Conservation (phyloP, 2,329 filamentous ascomycete genomes). For the Ilyonectria sp. region DNA sequence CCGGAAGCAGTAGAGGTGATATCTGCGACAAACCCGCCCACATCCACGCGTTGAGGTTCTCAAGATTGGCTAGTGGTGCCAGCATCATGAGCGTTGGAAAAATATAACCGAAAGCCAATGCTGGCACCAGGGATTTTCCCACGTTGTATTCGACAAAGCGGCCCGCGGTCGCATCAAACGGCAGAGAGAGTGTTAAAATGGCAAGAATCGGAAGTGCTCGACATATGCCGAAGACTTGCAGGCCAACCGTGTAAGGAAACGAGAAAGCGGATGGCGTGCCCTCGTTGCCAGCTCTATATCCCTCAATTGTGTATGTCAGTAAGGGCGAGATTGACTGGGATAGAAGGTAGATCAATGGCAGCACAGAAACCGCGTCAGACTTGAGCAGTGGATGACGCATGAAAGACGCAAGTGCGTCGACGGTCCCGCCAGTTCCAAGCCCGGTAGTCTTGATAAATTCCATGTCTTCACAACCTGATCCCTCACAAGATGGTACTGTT, state of each 20-base stretch:
- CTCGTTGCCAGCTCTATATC: slow-evolving; percentile 38
- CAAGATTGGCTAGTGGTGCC: not conserved
- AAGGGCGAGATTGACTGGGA: slow-evolving; percentile 41
- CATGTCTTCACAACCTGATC: not conserved
- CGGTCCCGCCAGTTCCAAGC: not conserved
- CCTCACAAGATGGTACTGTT: not conserved
- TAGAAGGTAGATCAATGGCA: slow-evolving; percentile 27
- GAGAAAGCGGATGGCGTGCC: slow-evolving; percentile 33
- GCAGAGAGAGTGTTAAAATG: slow-evolving; percentile 1
- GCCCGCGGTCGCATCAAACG: slow-evolving; percentile 9
- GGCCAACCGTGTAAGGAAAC: slow-evolving; percentile 26
- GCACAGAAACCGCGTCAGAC: too few relatives aligned
- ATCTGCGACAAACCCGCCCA: not conserved
- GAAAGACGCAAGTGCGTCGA: not conserved
- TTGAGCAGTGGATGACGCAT: not conserved
- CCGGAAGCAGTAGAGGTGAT: not conserved
- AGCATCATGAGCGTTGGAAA: slow-evolving; percentile 18
- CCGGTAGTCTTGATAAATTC: not conserved
- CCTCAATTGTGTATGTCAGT: slow-evolving; percentile 45
- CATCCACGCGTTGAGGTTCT: not conserved
- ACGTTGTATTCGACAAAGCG: slow-evolving; percentile 20
- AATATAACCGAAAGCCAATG: slow-evolving; percentile 34
- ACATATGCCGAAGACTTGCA: slow-evolving; percentile 32
- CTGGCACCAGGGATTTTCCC: slow-evolving; percentile 36
- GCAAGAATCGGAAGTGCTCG: slow-evolving; percentile 32